Evolutionary conservation across 1,284 basidiomycete genomes (phyloP).

Genomic region (Ganoderma meredithae): DNA sequence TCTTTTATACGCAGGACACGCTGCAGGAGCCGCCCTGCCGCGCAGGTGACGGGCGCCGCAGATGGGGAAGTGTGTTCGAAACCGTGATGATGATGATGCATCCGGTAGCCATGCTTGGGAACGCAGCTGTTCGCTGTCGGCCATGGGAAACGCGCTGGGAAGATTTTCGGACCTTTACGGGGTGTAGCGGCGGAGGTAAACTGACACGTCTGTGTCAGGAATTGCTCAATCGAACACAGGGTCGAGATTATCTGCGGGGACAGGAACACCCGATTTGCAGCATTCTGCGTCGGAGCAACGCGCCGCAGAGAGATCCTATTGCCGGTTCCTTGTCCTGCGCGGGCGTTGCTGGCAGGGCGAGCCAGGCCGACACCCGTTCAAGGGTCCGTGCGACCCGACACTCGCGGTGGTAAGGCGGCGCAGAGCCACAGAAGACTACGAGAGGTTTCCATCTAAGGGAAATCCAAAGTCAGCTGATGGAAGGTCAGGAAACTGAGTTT

Average conservation of each 20-base stretch:
- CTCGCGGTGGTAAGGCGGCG: neutral
- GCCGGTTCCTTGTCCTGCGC: neutral
- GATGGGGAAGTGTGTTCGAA: neutral
- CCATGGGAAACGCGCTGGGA: neutral
- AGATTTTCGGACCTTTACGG: neutral
- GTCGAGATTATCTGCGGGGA: neutral
- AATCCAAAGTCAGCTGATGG: neutral
- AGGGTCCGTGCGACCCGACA: neutral
- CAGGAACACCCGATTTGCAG: neutral
- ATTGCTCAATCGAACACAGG: neutral
- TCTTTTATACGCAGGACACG: slow-evolving; percentile 4
- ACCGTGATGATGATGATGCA: neutral
- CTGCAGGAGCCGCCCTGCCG: neutral
- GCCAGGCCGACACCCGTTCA: neutral
- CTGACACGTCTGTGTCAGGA: neutral
- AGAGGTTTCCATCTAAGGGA: neutral
- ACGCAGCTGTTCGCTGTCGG: neutral
- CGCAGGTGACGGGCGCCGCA: neutral
- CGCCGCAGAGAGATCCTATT: neutral
- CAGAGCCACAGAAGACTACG: neutral
- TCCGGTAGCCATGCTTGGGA: neutral
- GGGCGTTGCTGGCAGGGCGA: neutral
- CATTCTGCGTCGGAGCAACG: neutral
- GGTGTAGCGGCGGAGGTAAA: neutral
- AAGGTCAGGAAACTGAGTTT: neutral